phyloP scores from a whole-genome alignment of 2,329 filamentous ascomycete genomes.

The Allantophomopsis cytisporea region DNA sequence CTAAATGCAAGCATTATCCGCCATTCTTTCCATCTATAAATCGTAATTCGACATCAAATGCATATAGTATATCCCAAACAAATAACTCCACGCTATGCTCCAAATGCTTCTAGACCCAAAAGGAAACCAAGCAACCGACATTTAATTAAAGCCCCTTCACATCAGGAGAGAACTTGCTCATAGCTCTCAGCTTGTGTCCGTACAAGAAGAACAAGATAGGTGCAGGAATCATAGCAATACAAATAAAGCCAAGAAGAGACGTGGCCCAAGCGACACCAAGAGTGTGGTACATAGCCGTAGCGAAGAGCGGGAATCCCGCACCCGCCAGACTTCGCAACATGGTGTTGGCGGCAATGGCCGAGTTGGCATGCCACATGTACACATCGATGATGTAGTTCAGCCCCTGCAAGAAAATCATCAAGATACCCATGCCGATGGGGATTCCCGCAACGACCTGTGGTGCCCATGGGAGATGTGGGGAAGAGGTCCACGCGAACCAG shows the following conservation, averaged over 20 bases:
- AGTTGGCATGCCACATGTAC: constrained; percentile 68
- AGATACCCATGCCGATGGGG: constrained; percentile 62
- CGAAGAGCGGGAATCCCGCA: constrained; percentile 60
- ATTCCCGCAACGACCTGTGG: constrained; percentile 60
- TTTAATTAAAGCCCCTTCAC: no score
- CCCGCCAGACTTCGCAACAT: constrained; percentile 60
- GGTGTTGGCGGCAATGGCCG: constrained; percentile 63
- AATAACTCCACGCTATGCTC: no score
- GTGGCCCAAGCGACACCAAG: constrained; percentile 58
- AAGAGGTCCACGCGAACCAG: constrained; percentile 64
- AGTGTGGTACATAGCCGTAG: constrained; percentile 50
- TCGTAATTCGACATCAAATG: no score
- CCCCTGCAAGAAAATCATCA: constrained; percentile 64
- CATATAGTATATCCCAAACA: no score
- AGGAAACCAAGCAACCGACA: no score
- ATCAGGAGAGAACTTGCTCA: constrained; percentile 7
- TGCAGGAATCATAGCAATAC: constrained; percentile 38
- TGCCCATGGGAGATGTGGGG: constrained; percentile 48
- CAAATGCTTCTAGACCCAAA: no score
- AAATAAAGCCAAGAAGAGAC: constrained; percentile 46
- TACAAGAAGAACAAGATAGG: constrained; percentile 35
- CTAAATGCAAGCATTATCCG: no score
- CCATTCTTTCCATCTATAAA: no score
- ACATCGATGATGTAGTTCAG: constrained; percentile 63
- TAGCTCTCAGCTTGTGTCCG: constrained; percentile 14